Percentiles rank a stretch among this genome's conserved stretches.
Evolutionary conservation across 164 flowering plant species (phyloP).

Genomic region (Stephania japonica): DNA sequence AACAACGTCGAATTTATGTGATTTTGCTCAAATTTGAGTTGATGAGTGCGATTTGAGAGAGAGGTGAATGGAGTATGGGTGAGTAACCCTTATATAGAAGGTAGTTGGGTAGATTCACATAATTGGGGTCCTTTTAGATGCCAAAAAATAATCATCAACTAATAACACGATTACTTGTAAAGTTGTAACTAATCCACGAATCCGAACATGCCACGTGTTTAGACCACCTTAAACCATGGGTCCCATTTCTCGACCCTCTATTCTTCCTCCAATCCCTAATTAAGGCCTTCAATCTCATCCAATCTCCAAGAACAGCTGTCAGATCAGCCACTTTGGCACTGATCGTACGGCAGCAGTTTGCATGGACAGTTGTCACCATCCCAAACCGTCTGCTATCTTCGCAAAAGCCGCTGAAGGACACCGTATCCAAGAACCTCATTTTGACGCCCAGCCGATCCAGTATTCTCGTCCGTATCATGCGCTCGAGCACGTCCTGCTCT

Average conservation of each 20-base stretch:
- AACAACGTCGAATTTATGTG: no score
- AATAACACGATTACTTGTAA: not conserved
- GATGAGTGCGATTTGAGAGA: no score
- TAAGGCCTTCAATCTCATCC: conserved; percentile 28
- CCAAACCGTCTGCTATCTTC: conserved; percentile 29
- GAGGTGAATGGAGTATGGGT: no score
- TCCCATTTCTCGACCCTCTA: not conserved
- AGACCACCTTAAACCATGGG: not conserved
- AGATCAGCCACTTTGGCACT: conserved; percentile 43
- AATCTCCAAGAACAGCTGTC: conserved; percentile 31
- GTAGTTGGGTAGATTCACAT: no score
- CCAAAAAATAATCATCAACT: no score
- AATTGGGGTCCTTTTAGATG: no score
- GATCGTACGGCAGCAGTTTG: conserved; percentile 56
- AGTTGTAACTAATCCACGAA: conserved; percentile 3
- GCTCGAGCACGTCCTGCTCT: conserved; percentile 62
- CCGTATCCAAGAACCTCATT: conserved; percentile 33
- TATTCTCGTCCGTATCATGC: conserved; percentile 24
- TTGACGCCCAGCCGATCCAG: conserved; percentile 22
- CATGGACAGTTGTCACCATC: conserved; percentile 49
- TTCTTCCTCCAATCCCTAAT: not conserved
- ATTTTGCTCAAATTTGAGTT: no score
- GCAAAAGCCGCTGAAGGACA: conserved; percentile 56
- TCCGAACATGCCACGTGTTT: not conserved
- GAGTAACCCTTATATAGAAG: no score